Base-by-base conservation (phyloP, 177 flowering plant genomes). In the Vitis hybrid region DNA sequence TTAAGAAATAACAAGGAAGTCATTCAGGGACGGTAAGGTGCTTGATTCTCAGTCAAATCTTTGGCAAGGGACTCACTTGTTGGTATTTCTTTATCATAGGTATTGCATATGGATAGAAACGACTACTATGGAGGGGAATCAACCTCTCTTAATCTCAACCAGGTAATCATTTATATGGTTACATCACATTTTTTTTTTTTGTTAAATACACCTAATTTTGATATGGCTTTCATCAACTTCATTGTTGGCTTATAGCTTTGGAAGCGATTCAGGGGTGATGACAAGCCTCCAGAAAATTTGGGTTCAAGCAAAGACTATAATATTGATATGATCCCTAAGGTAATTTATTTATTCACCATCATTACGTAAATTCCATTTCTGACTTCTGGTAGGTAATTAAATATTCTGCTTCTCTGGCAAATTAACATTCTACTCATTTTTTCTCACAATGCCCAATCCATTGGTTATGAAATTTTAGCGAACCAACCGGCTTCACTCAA, bases 261-360 rank as follows among this genome's bases (percentile, higher is more conserved):
- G 99, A 92, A 90, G 83, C 82, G 91, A 32, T 94, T 93, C 74
- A 89, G 83, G 70, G 92, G 91, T 15, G 64, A 79, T 62, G 92
- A 86, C 62, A 70, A 80, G 68, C 89, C 92, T 56, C 91, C 91
- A 50, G 98, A 87, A 73, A 48, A 51, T 3, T 75, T 93, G 72
- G 98, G 99, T 34, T 63, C 88, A 19, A 90, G 94, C 83, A 88
- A 69, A 75, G 99, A 95, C 56, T 95, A 84, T 82, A 95, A 95
- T 80, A 94, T 93, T 59, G 99, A 93, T 76, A 95, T 91, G 97
- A 85, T 93, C 48, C 97, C 98, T 0, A 95, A 93, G 96, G 98
- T 91, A 81, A 40, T 26, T 17, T 2, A 26, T 2, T 70, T 55
- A 18, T 48, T 5, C 18, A 9, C 54, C 11, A 19, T 66, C 12